Conservation (phyloP, 2,329 filamentous ascomycete genomes). For the Paramyrothecium sp. region DNA sequence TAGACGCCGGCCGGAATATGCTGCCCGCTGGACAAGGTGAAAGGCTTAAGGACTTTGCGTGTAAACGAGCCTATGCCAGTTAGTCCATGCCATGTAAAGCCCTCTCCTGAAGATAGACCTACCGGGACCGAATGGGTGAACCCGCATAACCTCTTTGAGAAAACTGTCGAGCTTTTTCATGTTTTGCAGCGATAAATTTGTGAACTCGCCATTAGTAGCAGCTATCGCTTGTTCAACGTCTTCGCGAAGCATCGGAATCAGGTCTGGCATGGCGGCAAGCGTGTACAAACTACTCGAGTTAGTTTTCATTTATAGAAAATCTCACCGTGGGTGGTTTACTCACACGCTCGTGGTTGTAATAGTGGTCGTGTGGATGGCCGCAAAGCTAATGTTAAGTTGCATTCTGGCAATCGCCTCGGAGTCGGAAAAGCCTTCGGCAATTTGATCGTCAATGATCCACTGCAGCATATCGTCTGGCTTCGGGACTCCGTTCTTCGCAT, state of each 20-base stretch:
- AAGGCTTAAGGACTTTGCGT: constrained; percentile 48
- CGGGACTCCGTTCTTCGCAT: constrained; percentile 6
- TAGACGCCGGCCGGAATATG: constrained; percentile 41
- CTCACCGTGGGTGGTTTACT: constrained; percentile 8
- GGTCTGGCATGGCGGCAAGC: constrained; percentile 47
- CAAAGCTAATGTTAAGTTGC: constrained; percentile 44
- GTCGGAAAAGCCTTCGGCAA: constrained; percentile 27
- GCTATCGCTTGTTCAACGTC: constrained; percentile 43
- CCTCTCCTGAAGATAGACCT: constrained; percentile 11
- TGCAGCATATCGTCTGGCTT: constrained; percentile 46
- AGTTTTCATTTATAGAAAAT: neutral
- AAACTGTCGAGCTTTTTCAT: constrained; percentile 40
- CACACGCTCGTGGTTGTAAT: constrained; percentile 42
- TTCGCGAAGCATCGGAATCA: constrained; percentile 47
- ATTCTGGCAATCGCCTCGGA: constrained; percentile 36
- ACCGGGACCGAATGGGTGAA: constrained; percentile 28
- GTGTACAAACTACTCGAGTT: constrained; percentile 42
- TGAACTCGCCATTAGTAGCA: constrained; percentile 28
- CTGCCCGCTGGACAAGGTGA: constrained; percentile 54
- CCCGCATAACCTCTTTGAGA: constrained; percentile 33
- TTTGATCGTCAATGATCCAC: constrained; percentile 40
- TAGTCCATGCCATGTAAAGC: neutral
- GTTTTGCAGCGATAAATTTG: constrained; percentile 31
- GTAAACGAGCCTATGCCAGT: constrained; percentile 37
- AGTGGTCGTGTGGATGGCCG: constrained; percentile 51